These are phyloP conservation scores for Penicillium sp. DNA, from an alignment of 2,329 filamentous ascomycete species.

Conservation along the genomic window DNA sequence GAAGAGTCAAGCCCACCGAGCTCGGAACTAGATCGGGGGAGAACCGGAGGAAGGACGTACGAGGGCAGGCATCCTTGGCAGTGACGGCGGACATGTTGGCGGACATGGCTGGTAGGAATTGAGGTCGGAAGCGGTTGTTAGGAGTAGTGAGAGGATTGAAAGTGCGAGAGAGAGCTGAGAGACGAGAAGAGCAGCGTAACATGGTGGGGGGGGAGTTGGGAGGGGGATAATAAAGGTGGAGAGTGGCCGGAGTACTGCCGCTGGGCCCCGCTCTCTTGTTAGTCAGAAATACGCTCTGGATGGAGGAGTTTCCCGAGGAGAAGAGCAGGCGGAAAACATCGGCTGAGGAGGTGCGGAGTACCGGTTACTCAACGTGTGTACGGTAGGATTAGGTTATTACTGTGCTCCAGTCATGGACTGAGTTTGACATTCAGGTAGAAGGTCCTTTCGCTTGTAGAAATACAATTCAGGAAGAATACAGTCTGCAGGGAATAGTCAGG, in stretches of 20 bases:
- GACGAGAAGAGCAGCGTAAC: conserved; percentile 27
- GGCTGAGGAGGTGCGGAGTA: not conserved
- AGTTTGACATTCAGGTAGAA: not conserved
- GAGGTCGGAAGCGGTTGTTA: conserved; percentile 8
- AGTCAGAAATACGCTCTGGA: not conserved
- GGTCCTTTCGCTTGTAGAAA: not conserved
- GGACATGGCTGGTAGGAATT: conserved; percentile 34
- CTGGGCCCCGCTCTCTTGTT: conserved; percentile 15
- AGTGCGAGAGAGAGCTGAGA: conserved; percentile 21
- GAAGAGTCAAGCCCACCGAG: not conserved
- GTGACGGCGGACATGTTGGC: conserved; percentile 41
- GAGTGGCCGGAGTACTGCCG: conserved; percentile 12
- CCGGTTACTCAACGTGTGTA: too few relatives aligned
- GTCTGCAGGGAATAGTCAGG: not conserved
- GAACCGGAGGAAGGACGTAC: conserved; percentile 33
- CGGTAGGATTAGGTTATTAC: not conserved
- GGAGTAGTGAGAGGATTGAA: conserved; percentile 8
- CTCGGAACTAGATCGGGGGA: not conserved
- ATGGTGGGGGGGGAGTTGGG: conserved; percentile 19
- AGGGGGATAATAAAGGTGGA: conserved; percentile 9
- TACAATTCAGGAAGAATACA: not conserved
- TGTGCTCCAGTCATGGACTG: not conserved
- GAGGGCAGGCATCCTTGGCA: conserved; percentile 48
- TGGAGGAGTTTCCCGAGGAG: conserved; percentile 21
- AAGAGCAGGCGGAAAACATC: conserved; percentile 10